phyloP scores from a whole-genome alignment of 2,329 filamentous ascomycete genomes.

The Sporothrix pallida region DNA sequence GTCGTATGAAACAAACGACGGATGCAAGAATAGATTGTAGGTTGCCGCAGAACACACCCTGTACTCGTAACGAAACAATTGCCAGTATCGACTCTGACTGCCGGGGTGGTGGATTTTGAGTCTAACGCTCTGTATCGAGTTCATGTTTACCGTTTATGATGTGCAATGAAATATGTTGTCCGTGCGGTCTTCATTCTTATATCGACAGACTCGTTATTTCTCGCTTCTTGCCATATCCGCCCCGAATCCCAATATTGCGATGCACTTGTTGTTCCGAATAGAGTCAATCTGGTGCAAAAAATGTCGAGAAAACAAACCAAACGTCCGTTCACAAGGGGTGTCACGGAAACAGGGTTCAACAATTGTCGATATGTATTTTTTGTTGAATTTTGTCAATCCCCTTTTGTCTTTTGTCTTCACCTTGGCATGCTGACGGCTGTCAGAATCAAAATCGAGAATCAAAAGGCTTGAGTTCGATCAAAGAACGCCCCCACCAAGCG shows the following conservation, averaged over 20 bases:
- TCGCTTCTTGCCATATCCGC: neutral
- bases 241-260: neutral
- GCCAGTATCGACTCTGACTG: neutral
- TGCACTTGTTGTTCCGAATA: neutral
- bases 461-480: neutral
- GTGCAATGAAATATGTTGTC: neutral
- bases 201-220: neutral
- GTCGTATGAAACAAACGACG: constrained; percentile 20
- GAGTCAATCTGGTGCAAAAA: neutral
- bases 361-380: neutral
- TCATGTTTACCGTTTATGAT: neutral
- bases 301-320: neutral
- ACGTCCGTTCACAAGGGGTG: neutral
- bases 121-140: too few species aligned
- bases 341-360: neutral
- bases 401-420: neutral
- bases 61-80: neutral
- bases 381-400: neutral
- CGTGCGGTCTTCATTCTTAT: neutral
- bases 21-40: constrained; percentile 6
- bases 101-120: neutral
- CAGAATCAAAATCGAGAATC: neutral
- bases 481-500: neutral
- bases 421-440: neutral
- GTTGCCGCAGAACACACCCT: neutral